Evolutionary conservation across 164 flowering plant genomes (phyloP), one percentile per base, ranked within the genome.

Genomic region (Kingdonia uniflora): DNA sequence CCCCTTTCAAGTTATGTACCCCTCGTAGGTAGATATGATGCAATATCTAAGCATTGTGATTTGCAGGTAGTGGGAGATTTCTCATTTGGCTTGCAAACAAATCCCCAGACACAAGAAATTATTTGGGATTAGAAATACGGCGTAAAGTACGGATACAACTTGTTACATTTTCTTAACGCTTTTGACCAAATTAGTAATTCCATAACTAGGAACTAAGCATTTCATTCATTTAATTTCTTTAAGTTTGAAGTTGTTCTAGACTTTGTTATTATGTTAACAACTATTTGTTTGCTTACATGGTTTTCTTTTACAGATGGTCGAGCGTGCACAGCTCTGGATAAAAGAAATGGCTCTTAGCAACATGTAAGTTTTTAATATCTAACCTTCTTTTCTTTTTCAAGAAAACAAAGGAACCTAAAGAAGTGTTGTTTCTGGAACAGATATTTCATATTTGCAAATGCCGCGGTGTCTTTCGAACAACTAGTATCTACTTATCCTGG

Each of bases 51-150:
- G 25, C 42, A 12, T 16, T 43, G 7, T 42, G 49, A 43, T 22
- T 57, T 71, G 44, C 87, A 92, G 98, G 98, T 41, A 92, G 98
- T 69, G 98, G 98, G 57, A 81, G 98, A 73, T 92, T 92, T 76
- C 85, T 92, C 43, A 23, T 92, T 35, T 92, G 96, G 96, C 96
- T 75, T 47, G 98, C 98, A 13, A 87, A 80, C 67, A 61, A 62
- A 59, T 74, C 74, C 60, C 70, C 72, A 26, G 70, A 55, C 48
- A 64, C 73, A 23, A 65, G 67, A 65, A 92, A 92, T 67, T 84
- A 78, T 75, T 68, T 92, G 79, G 98, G 98, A 26, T 62, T 92
- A 58, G 98, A 92, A 66, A 87, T 92, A 68, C 83, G 96, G 38
- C 66, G 72, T 53, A 85, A 80, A 68, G 98, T 92, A 80, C 57